Evolutionary conservation across 163 green algal species (phyloP).

Genomic region (Scenedesmus sp.): DNA sequence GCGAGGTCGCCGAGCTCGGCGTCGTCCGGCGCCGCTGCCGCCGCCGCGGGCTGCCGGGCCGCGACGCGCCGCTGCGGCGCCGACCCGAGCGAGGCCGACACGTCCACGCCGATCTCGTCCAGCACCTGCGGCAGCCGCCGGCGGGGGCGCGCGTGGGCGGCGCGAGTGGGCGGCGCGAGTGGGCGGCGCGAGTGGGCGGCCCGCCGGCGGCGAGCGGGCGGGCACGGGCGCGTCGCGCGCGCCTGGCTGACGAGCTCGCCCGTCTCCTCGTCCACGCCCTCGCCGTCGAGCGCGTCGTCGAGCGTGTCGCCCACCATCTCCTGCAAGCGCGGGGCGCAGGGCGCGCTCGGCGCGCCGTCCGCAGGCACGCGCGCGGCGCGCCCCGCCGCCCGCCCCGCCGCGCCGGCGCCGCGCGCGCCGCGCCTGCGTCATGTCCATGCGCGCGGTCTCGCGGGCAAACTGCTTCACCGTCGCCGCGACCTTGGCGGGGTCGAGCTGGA

Average conservation of each 20-base stretch:
- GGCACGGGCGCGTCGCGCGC: neutral
- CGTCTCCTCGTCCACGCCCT: conserved; percentile 81
- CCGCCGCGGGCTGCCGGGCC: conserved; percentile 19
- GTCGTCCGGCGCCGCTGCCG: conserved; percentile 22
- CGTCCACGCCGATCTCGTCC: conserved; percentile 87
- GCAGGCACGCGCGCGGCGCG: too few species aligned
- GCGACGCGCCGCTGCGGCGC: conserved; percentile 44
- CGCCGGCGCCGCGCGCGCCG: too few species aligned
- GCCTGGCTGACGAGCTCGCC: conserved; percentile 82
- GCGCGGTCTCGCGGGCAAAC: conserved; percentile 68
- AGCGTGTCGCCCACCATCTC: conserved; percentile 88
- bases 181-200: neutral
- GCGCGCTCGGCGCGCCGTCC: too few species aligned
- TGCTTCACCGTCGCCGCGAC: conserved; percentile 60
- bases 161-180: too few species aligned
- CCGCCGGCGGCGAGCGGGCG: too few species aligned
- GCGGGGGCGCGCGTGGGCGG: too few species aligned
- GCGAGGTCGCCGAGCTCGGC: conserved; percentile 42
- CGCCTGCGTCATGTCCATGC: conserved; percentile 79
- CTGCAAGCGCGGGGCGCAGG: too few species aligned
- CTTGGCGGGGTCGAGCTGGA: conserved; percentile 52
- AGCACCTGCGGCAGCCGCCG: conserved; percentile 68
- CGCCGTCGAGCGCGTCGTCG: conserved; percentile 75
- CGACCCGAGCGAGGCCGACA: conserved; percentile 57
- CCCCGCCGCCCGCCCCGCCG: too few species aligned